These are phyloP conservation scores for Rhizopus stolonifer DNA, from an alignment of 371 early-diverging fungal species.

Conservation along the genomic window DNA sequence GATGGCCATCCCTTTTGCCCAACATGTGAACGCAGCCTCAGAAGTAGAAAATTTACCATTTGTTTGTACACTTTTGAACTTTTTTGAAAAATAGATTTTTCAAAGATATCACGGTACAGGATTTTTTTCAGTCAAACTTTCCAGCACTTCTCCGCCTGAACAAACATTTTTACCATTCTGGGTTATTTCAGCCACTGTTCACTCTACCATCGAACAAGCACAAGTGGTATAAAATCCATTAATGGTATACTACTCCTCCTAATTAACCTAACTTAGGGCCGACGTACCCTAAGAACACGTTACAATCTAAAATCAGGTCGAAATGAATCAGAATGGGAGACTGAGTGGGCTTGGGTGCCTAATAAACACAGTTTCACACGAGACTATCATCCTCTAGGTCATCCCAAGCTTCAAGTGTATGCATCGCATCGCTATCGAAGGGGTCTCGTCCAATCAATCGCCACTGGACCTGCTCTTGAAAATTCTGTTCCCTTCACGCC, in stretches of 20 bases:
- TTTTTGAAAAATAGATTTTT: slow-evolving; percentile 39
- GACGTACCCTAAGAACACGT: slow-evolving; percentile 32
- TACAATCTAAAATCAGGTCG: slow-evolving; percentile 48
- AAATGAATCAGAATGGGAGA: slow-evolving; percentile 53
- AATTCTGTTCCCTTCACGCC: slow-evolving; percentile 43
- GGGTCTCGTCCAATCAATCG: slow-evolving; percentile 54
- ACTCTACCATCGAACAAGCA: slow-evolving; percentile 52
- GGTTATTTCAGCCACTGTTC: slow-evolving; percentile 55
- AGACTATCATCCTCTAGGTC: slow-evolving; percentile 45
- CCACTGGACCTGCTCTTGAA: slow-evolving; percentile 48
- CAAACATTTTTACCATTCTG: slow-evolving; percentile 61
- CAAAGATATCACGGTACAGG: slow-evolving; percentile 58
- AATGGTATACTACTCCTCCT: too few relatives aligned
- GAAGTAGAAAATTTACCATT: slow-evolving; percentile 30
- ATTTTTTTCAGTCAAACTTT: slow-evolving; percentile 55
- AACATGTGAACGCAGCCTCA: slow-evolving; percentile 57
- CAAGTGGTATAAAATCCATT: slow-evolving; percentile 47
- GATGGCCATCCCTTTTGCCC: slow-evolving; percentile 53
- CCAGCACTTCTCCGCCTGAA: slow-evolving; percentile 45
- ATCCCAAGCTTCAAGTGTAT: slow-evolving; percentile 55
- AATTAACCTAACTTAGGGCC: too few relatives aligned
- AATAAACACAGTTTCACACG: slow-evolving; percentile 40
- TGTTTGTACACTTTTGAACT: too few relatives aligned
- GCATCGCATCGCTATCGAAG: slow-evolving; percentile 61
- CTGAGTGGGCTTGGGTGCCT: slow-evolving; percentile 56